A percentile compares a stretch with the other conserved stretches of the same genome.
These are phyloP conservation scores for Choanephora cucurbitarum DNA, from an alignment of 371 early-diverging fungal species.

Conservation along the genomic window DNA sequence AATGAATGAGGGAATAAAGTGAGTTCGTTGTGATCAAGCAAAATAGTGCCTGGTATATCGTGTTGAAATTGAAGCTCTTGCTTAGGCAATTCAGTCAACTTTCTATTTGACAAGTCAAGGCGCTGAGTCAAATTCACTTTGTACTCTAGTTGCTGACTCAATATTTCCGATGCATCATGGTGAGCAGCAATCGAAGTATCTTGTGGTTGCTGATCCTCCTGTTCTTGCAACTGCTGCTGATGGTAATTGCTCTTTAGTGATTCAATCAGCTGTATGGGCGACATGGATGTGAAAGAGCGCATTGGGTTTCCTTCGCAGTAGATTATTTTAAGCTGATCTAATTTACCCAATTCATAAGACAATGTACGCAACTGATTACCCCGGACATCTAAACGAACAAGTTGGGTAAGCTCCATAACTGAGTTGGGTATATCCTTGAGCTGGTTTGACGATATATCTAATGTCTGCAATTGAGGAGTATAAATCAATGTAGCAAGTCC, in stretches of 20 bases:
- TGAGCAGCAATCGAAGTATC: too few relatives aligned
- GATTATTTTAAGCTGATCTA: conserved; percentile 50
- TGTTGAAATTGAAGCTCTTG: conserved; percentile 25
- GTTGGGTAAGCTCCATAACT: conserved; percentile 40
- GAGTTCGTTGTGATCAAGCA: conserved; percentile 48
- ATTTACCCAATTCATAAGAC: conserved; percentile 57
- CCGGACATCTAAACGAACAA: conserved; percentile 64
- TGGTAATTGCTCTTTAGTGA: conserved; percentile 37
- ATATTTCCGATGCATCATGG: not conserved
- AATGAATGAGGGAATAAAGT: conserved; percentile 40
- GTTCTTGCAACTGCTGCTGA: conserved; percentile 13
- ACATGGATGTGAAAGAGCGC: conserved; percentile 48
- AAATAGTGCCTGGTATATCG: conserved; percentile 21
- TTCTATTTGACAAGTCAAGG: conserved; percentile 45
- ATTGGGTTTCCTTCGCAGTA: conserved; percentile 63
- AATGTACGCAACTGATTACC: conserved; percentile 58
- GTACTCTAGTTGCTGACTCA: conserved; percentile 3
- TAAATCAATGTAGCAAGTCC: conserved; percentile 21
- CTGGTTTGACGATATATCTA: conserved; percentile 69
- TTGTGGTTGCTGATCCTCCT: not conserved
- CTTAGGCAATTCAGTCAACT: conserved; percentile 33
- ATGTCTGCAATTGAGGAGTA: conserved; percentile 52
- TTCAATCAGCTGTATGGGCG: conserved; percentile 52
- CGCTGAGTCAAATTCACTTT: conserved; percentile 29
- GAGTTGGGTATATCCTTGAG: conserved; percentile 56